A percentile compares a stretch with the other conserved stretches of the same genome.
These are phyloP conservation scores for Inonotus hispidus DNA, from an alignment of 1,284 basidiomycete species.

Conservation along the genomic window DNA sequence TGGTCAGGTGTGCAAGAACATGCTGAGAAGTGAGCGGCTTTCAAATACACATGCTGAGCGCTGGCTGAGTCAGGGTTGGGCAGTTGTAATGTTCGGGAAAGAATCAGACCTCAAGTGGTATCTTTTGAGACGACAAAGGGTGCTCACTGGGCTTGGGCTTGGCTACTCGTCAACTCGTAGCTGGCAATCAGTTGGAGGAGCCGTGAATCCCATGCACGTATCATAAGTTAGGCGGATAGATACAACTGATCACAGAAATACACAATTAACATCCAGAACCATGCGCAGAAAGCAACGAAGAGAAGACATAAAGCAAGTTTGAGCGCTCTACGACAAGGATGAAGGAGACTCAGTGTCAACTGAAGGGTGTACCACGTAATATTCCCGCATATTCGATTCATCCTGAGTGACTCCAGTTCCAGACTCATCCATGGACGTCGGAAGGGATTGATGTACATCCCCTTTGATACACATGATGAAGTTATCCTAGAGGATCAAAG, in stretches of 20 bases:
- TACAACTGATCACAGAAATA: not conserved
- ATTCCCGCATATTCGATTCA: conserved; percentile 59
- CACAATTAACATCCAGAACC: not conserved
- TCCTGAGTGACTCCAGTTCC: conserved; percentile 38
- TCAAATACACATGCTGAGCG: not conserved
- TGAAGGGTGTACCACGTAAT: conserved; percentile 78
- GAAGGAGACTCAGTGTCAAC: conserved; percentile 62
- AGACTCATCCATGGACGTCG: conserved; percentile 52
- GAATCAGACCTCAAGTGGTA: no score
- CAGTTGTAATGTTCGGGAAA: not conserved
- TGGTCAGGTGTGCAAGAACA: not conserved
- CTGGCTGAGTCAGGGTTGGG: not conserved
- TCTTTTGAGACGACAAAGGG: not conserved
- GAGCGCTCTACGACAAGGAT: conserved; percentile 22
- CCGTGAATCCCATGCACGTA: not conserved
- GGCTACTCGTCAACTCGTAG: not conserved
- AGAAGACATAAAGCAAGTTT: not conserved
- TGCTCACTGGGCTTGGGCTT: not conserved
- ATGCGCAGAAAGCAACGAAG: not conserved
- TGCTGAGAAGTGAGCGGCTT: not conserved
- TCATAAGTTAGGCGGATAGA: not conserved
- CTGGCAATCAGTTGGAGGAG: not conserved
- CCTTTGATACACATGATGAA: conserved; percentile 81
- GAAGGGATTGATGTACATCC: conserved; percentile 74
- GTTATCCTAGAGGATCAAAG: conserved; percentile 57